phyloP scores from a whole-genome alignment of 2,329 filamentous ascomycete species.

The Aspergillus unguis region DNA sequence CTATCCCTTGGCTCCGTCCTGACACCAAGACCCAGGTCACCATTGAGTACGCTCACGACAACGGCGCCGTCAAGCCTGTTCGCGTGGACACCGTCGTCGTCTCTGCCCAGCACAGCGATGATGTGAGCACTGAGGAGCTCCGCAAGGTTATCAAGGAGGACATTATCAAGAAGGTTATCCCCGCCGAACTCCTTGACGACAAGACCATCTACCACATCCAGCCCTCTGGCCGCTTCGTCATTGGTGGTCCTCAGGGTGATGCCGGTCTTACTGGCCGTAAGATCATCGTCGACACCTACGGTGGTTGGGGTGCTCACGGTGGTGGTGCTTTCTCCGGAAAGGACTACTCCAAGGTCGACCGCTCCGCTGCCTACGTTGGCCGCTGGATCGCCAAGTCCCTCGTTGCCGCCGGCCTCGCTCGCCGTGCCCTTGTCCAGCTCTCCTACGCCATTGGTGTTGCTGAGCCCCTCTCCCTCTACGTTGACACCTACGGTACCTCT shows the following conservation, averaged over 20 bases:
- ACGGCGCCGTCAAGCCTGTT: conserved; percentile 81
- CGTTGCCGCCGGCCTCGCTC: conserved; percentile 80
- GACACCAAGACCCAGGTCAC: conserved; percentile 99
- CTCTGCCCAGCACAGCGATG: conserved; percentile 86
- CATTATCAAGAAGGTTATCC: conserved; percentile 94
- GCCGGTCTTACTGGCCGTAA: conserved; percentile 98
- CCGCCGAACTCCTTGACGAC: conserved; percentile 85
- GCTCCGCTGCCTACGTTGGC: conserved; percentile 93
- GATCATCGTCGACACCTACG: conserved; percentile 99
- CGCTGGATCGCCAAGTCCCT: conserved; percentile 99
- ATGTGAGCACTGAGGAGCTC: conserved; percentile 85
- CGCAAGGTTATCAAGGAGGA: conserved; percentile 95
- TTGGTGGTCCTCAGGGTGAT: conserved; percentile 97
- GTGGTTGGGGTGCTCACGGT: conserved; percentile 99
- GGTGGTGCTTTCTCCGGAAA: conserved; percentile 99
- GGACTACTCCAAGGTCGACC: conserved; percentile 99
- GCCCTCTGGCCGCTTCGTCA: conserved; percentile 97
- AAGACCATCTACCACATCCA: conserved; percentile 97
- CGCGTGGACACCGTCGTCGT: conserved; percentile 96
- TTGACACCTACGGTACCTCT: conserved; percentile 96
- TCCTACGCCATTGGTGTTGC: conserved; percentile 99
- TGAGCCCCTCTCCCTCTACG: conserved; percentile 95
- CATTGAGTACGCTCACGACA: conserved; percentile 96
- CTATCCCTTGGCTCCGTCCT: conserved; percentile 88
- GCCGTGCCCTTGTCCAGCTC: conserved; percentile 92